Conservation (phyloP, 225 moss, liverwort and hornwort genomes). For the Neckera pumila region DNA sequence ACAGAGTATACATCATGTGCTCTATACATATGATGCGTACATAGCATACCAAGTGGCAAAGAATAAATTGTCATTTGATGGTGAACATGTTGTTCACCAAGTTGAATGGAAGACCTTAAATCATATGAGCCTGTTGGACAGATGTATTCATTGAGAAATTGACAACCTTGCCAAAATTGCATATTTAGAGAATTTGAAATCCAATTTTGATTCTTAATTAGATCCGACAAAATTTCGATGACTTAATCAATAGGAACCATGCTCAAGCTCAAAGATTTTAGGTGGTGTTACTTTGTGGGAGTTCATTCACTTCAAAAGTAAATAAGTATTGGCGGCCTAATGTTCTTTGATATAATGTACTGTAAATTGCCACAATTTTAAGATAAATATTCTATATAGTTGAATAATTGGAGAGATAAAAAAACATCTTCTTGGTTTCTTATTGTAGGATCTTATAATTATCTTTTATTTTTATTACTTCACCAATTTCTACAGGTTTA, state of each 20-base stretch:
- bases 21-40: fast-evolving
- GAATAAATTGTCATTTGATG: background rate
- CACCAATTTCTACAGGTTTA: background rate
- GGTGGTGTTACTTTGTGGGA: too few species aligned
- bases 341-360: background rate
- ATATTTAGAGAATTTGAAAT: background rate
- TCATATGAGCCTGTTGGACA: fast-evolving
- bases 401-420: background rate
- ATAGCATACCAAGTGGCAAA: fast-evolving
- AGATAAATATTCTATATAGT: too few species aligned
- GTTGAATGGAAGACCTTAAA: background rate
- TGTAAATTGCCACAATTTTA: background rate
- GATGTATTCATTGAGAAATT: background rate
- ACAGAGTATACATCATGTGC: fast-evolving
- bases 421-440: background rate
- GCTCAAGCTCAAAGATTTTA: background rate
- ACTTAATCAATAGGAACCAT: fast-evolving
- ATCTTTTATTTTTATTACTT: background rate
- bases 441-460: background rate
- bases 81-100: background rate
- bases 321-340: too few species aligned
- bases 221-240: fast-evolving
- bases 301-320: background rate
- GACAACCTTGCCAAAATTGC: fast-evolving
- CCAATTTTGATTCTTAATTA: fast-evolving